phyloP scores from a whole-genome alignment of 2,329 filamentous ascomycete genomes.

The Stagonosporopsis vannaccii region DNA sequence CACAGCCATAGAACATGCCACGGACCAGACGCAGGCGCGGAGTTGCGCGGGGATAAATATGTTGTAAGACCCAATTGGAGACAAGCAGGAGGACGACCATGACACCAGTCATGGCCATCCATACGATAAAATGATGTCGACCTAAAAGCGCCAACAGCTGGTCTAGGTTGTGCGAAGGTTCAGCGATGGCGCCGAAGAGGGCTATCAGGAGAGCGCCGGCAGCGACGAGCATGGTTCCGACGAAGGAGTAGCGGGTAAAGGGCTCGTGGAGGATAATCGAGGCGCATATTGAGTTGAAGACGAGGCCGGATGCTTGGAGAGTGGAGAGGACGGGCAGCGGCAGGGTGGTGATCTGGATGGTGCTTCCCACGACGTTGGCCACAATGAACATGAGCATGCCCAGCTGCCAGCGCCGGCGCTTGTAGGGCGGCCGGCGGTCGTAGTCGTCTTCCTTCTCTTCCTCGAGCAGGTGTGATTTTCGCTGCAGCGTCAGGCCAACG shows the following conservation, averaged over 20 bases:
- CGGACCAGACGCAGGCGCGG: conserved; percentile 76
- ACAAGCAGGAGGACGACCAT: conserved; percentile 74
- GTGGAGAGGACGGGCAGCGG: conserved; percentile 94
- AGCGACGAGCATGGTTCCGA: conserved; percentile 88
- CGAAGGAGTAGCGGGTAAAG: conserved; percentile 91
- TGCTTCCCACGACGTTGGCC: conserved; percentile 92
- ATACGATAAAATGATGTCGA: conserved; percentile 78
- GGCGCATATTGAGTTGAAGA: conserved; percentile 98
- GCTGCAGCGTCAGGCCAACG: conserved; percentile 91
- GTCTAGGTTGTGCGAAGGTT: conserved; percentile 85
- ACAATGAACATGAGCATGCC: conserved; percentile 98
- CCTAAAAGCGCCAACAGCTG: conserved; percentile 81
- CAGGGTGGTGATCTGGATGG: conserved; percentile 95
- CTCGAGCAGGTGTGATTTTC: conserved; percentile 97
- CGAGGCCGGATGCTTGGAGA: conserved; percentile 86
- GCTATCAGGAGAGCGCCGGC: conserved; percentile 90
- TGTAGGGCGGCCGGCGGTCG: conserved; percentile 83
- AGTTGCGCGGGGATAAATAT: conserved; percentile 54
- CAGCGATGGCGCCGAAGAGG: conserved; percentile 90
- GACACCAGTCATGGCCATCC: conserved; percentile 83
- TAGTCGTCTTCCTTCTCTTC: conserved; percentile 87
- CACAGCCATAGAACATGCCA: conserved; percentile 86
- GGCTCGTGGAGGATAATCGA: conserved; percentile 91
- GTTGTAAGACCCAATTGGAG: conserved; percentile 47
- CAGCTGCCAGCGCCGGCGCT: conserved; percentile 90